phyloP scores from a whole-genome alignment of 2,329 filamentous ascomycete species.

The Sclerotinia sclerotiorum region DNA sequence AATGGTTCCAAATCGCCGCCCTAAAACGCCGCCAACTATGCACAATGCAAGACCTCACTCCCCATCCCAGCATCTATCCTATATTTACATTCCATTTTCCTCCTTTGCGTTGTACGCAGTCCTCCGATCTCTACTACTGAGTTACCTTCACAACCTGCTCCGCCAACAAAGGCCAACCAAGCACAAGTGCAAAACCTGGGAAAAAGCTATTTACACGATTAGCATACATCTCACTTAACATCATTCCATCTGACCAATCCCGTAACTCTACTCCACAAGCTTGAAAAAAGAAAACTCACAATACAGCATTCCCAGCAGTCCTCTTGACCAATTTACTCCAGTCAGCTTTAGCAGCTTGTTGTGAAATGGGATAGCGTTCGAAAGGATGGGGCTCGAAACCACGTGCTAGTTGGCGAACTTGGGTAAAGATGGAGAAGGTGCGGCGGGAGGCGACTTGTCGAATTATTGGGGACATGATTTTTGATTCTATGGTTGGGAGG shows the following conservation, averaged over 20 bases:
- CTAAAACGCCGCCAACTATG: slow-evolving; percentile 7
- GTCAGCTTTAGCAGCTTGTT: slow-evolving; percentile 17
- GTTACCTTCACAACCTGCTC: not conserved
- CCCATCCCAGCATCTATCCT: not conserved
- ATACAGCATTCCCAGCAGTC: slow-evolving; percentile 8
- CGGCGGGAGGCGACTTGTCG: slow-evolving; percentile 17
- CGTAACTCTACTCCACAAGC: too few species aligned
- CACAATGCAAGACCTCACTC: not conserved
- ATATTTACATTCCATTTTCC: not conserved
- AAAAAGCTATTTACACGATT: slow-evolving; percentile 15
- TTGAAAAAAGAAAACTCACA: not conserved
- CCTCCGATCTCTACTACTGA: not conserved
- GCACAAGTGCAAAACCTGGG: slow-evolving; percentile 19
- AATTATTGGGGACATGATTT: slow-evolving; percentile 20
- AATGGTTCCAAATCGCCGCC: not conserved
- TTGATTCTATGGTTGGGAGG: not conserved
- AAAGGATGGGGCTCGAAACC: slow-evolving; percentile 22
- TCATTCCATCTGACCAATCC: too few species aligned
- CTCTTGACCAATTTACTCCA: slow-evolving; percentile 4
- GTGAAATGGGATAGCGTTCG: slow-evolving; percentile 13
- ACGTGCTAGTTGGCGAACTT: slow-evolving; percentile 11
- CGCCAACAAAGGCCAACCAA: slow-evolving; percentile 23
- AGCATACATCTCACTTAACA: not conserved
- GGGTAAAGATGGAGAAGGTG: slow-evolving; percentile 18
- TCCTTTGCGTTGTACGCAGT: not conserved